These are phyloP conservation scores for Agastache rugosa DNA, from an alignment of 257 asterid species.

Conservation along the genomic window DNA sequence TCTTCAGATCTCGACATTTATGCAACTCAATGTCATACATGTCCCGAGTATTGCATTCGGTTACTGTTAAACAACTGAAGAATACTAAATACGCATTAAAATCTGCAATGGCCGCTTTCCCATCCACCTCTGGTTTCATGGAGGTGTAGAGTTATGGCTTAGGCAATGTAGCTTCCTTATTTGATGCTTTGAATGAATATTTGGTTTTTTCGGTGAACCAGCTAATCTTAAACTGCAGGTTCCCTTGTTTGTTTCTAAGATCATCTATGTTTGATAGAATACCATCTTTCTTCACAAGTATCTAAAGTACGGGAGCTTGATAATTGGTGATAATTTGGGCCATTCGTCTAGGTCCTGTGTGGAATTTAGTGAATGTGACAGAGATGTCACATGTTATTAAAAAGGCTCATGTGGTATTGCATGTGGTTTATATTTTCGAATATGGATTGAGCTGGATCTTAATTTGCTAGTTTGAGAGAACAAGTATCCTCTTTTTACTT, in stretches of 20 bases:
- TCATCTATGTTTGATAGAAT: too few relatives aligned
- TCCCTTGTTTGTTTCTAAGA: too few relatives aligned
- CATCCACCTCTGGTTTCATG: neutral
- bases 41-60: neutral
- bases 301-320: neutral
- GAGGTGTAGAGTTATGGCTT: neutral
- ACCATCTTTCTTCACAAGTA: conserved; percentile 1
- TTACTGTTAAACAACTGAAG: neutral
- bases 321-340: neutral
- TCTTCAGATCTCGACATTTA: neutral
- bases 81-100: neutral
- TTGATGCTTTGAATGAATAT: too few relatives aligned
- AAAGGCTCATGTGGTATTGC: neutral
- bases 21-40: neutral
- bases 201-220: neutral
- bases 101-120: neutral
- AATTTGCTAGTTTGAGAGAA: neutral
- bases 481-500: neutral
- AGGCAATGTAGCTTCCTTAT: neutral
- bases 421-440: neutral
- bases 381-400: neutral
- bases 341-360: neutral
- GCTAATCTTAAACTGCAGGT: conserved; percentile 14
- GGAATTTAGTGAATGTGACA: neutral
- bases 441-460: neutral